phyloP scores from a whole-genome alignment of 2,329 filamentous ascomycete genomes.

The Aschersonia sp. region DNA sequence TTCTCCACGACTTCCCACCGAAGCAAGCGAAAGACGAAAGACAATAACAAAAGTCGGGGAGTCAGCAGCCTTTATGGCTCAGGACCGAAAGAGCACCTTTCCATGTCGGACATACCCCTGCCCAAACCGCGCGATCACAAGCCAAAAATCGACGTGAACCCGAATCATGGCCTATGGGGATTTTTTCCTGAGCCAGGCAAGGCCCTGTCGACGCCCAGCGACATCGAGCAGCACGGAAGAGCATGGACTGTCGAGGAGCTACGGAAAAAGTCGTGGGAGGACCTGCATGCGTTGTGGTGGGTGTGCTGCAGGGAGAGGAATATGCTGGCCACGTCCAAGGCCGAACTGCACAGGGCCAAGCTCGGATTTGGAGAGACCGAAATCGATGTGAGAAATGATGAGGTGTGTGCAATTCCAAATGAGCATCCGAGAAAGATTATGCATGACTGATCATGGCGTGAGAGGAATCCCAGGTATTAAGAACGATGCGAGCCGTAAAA shows the following conservation, averaged over 20 bases:
- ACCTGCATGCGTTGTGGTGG: slow-evolving; percentile 89
- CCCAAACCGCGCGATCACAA: slow-evolving; percentile 54
- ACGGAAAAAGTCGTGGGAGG: slow-evolving; percentile 81
- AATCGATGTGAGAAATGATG: slow-evolving; percentile 43
- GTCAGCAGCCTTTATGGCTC: slow-evolving; percentile 69
- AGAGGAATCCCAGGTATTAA: slow-evolving; percentile 40
- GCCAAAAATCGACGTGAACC: slow-evolving; percentile 44
- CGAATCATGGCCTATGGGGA: slow-evolving; percentile 77
- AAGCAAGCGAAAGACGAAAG: slow-evolving; percentile 39
- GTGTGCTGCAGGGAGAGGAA: slow-evolving; percentile 85
- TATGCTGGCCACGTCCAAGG: slow-evolving; percentile 62
- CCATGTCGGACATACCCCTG: slow-evolving; percentile 55
- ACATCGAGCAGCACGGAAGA: slow-evolving; percentile 60
- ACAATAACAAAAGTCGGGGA: slow-evolving; percentile 68
- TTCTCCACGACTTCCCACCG: slow-evolving; percentile 42
- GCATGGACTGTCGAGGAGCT: slow-evolving; percentile 78
- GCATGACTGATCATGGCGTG: not conserved
- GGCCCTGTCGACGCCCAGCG: slow-evolving; percentile 56
- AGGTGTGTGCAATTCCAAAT: slow-evolving; percentile 37
- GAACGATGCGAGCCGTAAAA: slow-evolving; percentile 72
- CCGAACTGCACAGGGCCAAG: slow-evolving; percentile 52
- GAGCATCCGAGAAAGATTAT: slow-evolving; percentile 2
- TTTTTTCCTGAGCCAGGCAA: slow-evolving; percentile 68
- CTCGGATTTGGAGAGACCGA: slow-evolving; percentile 64
- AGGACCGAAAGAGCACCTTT: slow-evolving; percentile 60